A percentile compares a stretch with the other conserved stretches of the same genome.
Evolutionary conservation across 495 filamentous ascomycete genomes (phyloP).

Genomic region (Saxophila tyrrhenica): DNA sequence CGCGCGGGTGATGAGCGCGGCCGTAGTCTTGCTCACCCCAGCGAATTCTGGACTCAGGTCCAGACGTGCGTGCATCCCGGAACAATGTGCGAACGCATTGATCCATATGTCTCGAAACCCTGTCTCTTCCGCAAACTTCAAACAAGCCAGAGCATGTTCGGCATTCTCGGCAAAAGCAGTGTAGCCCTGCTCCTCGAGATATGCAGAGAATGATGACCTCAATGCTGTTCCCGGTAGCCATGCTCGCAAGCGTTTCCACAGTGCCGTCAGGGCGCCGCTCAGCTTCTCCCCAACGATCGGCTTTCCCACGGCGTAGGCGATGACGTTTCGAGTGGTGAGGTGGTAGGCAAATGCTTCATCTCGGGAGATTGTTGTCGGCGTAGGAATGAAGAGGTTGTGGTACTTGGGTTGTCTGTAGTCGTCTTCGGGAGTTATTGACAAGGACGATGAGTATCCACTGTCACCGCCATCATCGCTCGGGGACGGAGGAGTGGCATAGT

Average conservation of each 20-base stretch:
- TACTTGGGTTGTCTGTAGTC: slow-evolving; percentile 9
- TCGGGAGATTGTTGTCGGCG: slow-evolving; percentile 39
- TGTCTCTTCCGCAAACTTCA: slow-evolving; percentile 51
- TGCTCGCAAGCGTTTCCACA: slow-evolving; percentile 45
- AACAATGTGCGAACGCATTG: slow-evolving; percentile 55
- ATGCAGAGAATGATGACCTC: slow-evolving; percentile 32
- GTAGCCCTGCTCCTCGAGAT: slow-evolving; percentile 51
- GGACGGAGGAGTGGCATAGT: neutral
- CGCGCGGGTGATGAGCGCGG: slow-evolving; percentile 48
- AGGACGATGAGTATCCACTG: slow-evolving; percentile 10
- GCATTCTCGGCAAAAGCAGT: slow-evolving; percentile 46
- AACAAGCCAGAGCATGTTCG: slow-evolving; percentile 46
- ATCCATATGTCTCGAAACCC: slow-evolving; percentile 46
- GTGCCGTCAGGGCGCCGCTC: slow-evolving; percentile 43
- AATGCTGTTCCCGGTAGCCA: slow-evolving; percentile 31
- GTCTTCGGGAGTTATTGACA: neutral
- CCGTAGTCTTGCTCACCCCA: slow-evolving; percentile 44
- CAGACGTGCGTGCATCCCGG: slow-evolving; percentile 51
- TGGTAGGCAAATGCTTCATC: slow-evolving; percentile 45
- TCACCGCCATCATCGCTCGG: neutral
- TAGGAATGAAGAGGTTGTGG: slow-evolving; percentile 52
- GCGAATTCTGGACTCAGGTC: slow-evolving; percentile 41
- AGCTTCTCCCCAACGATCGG: slow-evolving; percentile 50
- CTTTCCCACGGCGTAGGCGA: slow-evolving; percentile 50
- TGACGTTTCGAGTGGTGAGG: slow-evolving; percentile 54